A percentile compares a stretch with the other conserved stretches of the same genome.
Evolutionary conservation across 1,284 basidiomycete genomes (phyloP).

Genomic region (Earliella scabrosa): DNA sequence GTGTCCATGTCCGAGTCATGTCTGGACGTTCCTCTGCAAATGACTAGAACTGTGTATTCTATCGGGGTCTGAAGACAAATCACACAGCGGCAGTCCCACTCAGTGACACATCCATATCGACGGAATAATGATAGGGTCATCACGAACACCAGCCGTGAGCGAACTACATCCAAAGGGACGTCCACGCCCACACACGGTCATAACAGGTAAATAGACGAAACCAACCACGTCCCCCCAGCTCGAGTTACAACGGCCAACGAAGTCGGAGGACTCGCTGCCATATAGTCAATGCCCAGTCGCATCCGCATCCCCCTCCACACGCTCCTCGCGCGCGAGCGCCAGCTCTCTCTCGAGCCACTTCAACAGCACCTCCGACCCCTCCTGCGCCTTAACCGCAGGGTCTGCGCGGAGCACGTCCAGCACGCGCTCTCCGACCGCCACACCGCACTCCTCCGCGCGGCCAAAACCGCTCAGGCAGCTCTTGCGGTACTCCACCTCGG

Average conservation of each 20-base stretch:
- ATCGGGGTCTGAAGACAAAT: too few species aligned
- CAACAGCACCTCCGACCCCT: slow-evolving; percentile 23
- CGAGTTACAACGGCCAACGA: not conserved
- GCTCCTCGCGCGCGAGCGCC: slow-evolving; percentile 22
- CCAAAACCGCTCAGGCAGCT: slow-evolving; percentile 74
- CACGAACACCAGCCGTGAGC: not conserved
- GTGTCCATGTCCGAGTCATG: too few species aligned
- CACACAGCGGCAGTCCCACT: too few species aligned
- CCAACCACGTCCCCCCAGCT: too few species aligned
- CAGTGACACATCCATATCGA: not conserved
- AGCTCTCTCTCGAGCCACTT: slow-evolving; percentile 34
- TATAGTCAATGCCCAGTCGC: slow-evolving; percentile 36
- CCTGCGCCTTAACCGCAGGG: slow-evolving; percentile 6
- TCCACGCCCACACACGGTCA: not conserved
- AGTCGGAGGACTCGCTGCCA: slow-evolving; percentile 4
- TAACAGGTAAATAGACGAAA: too few species aligned
- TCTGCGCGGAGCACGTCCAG: slow-evolving; percentile 50
- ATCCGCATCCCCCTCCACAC: slow-evolving; percentile 9
- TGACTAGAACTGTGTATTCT: too few species aligned
- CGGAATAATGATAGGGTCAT: not conserved
- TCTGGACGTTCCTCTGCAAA: too few species aligned
- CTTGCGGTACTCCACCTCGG: slow-evolving; percentile 65
- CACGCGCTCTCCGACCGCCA: slow-evolving; percentile 58
- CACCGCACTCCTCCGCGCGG: slow-evolving; percentile 73
- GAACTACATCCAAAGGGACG: not conserved